Base-by-base conservation (phyloP, 176 grass and related monocot genomes). In the Tuctoria greenei region DNA sequence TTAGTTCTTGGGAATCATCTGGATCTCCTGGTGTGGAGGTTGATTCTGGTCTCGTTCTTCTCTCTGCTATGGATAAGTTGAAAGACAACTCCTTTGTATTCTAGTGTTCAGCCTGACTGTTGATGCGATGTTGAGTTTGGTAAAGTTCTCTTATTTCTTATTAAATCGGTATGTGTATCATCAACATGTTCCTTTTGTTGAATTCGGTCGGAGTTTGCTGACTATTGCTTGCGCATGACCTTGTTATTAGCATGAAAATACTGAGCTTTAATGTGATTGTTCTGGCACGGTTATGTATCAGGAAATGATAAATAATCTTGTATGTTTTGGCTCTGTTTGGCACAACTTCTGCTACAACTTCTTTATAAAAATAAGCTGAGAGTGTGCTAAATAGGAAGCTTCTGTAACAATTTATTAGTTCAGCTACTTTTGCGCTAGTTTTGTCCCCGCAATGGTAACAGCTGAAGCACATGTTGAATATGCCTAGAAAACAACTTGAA, bases 21-120 rank as follows among this genome's bases (percentile, higher is more conserved):
- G 69, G 66, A 82, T 82, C 79, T 72, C 20, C 72, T 49, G 20
- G 3, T 63, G 58, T 12, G 47, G 66, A 80, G 17, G 58, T n/a
- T 44, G 46, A 66, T 55, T 46, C 20, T 71, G 54, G 28, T 71
- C 64, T 63, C 46, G 63, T 45, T 66, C 21, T 21, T 41, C 66
- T 41, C 72, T 38, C 59, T 58, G 46, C 62, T 27, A 87, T 87
- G 85, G 73, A 79, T 82, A 72, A 77, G 79, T 47, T 82, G 20
- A 51, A 42, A 40, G 42, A 50, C 26, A n/a, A 12, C 42, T 39
- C 34, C 27, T 39, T 50, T 55, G 45, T 68, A 17, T 43, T 47
- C 21, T 56, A 21, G 23, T 20, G 21, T 64, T 76, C 44, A 63
- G 1, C 50, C 60, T 67, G 59, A 34, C 42, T 31, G 52, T 23